Conservation (phyloP, 2,329 filamentous ascomycete species). For the Neocatenulostroma microsporum region DNA sequence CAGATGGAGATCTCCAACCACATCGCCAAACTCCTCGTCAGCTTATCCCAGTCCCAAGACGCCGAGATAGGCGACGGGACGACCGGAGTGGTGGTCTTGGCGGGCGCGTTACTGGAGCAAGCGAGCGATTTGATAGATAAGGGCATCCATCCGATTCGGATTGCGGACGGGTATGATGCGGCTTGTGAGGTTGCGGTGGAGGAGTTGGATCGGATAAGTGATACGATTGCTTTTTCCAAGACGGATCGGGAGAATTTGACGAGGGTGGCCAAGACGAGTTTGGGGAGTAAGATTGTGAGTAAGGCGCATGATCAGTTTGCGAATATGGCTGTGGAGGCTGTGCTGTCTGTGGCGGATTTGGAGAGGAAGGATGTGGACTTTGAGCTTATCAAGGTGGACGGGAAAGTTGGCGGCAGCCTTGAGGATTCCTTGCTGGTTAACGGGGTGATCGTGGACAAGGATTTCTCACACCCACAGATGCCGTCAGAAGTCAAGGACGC, state of each 20-base stretch:
- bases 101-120: slow-evolving; percentile 89
- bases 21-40: slow-evolving; percentile 91
- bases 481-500: slow-evolving; percentile 89
- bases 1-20: slow-evolving; percentile 99
- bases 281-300: slow-evolving; percentile 98
- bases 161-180: slow-evolving; percentile 96
- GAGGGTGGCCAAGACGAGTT: slow-evolving; percentile 89
- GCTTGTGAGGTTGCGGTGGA: slow-evolving; percentile 94
- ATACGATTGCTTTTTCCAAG: slow-evolving; percentile 76
- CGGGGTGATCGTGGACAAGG: slow-evolving; percentile 98
- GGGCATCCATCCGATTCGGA: slow-evolving; percentile 97
- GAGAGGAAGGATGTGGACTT: slow-evolving; percentile 97
- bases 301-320: slow-evolving; percentile 98
- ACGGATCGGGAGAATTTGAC: slow-evolving; percentile 76
- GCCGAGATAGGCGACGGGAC: slow-evolving; percentile 98
- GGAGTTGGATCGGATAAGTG: slow-evolving; percentile 87
- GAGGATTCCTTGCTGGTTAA: slow-evolving; percentile 94
- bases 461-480: slow-evolving; percentile 99
- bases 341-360: slow-evolving; percentile 90
- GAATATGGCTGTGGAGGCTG: slow-evolving; percentile 93
- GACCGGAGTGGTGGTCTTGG: slow-evolving; percentile 92
- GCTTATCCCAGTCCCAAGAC: slow-evolving; percentile 96
- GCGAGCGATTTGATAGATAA: slow-evolving; percentile 98
- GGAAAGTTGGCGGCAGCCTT: slow-evolving; percentile 88
- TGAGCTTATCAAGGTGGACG: slow-evolving; percentile 98